Percentiles rank a stretch among this genome's conserved stretches.
phyloP scores from a whole-genome alignment of 2,329 filamentous ascomycete species.

The Phyllosticta paracitricarpa region DNA sequence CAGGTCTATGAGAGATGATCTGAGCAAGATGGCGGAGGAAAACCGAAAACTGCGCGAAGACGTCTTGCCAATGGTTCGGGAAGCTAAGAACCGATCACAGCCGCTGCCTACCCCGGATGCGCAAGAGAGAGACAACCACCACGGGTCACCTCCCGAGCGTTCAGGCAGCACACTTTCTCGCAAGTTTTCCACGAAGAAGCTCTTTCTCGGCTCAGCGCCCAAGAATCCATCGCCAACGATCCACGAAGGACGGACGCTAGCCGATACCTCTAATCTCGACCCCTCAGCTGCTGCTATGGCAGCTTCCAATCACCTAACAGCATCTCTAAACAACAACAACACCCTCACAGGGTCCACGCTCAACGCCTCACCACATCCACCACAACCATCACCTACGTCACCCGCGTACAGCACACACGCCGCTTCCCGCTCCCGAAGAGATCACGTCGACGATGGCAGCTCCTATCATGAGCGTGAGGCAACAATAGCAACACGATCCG shows the following conservation, averaged over 20 bases:
- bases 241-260: slow-evolving; percentile 32
- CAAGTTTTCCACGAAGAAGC: slow-evolving; percentile 44
- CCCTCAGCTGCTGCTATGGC: slow-evolving; percentile 42
- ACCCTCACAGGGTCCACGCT: slow-evolving; percentile 17
- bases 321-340: slow-evolving; percentile 32
- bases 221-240: slow-evolving; percentile 44
- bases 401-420: slow-evolving; percentile 9
- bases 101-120: slow-evolving; percentile 55
- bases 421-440: slow-evolving; percentile 11
- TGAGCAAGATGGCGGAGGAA: slow-evolving; percentile 55
- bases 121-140: slow-evolving; percentile 24
- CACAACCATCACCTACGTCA: slow-evolving; percentile 17
- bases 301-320: slow-evolving; percentile 41
- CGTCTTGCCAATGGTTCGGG: slow-evolving; percentile 76
- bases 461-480: slow-evolving; percentile 3
- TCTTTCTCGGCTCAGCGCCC: slow-evolving; percentile 38
- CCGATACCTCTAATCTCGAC: slow-evolving; percentile 35
- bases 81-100: slow-evolving; percentile 85
- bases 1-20: slow-evolving; percentile 54
- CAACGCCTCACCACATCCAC: slow-evolving; percentile 31
- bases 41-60: slow-evolving; percentile 85
- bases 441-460: slow-evolving; percentile 18
- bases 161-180: slow-evolving; percentile 39
- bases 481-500: background rate
- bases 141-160: slow-evolving; percentile 27